Base-by-base conservation (phyloP, 805 yeast genomes). In the Yarrowia sp. region DNA sequence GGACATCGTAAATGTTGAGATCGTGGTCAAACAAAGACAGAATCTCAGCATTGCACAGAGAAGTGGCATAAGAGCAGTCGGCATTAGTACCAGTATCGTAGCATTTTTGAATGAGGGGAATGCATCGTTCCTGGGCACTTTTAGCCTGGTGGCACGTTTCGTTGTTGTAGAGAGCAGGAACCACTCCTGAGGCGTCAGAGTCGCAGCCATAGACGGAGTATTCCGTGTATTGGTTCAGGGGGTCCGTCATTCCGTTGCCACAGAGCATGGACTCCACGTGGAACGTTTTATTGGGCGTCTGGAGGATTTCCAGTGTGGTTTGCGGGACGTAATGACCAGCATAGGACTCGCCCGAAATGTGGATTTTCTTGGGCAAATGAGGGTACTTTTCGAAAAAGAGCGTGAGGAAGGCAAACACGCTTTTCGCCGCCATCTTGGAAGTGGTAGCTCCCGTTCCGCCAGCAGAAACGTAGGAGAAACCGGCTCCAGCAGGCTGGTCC, bases 121-220 rank as follows among this genome's bases (percentile, higher is more conserved):
- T 65, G 41, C 71, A 69, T 32, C 66, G 65, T 3, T 55, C 42
- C 64, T 85, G 78, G 15, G 83, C 78, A 33, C 77, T 79, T 38
- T 77, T 72, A 92, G 90, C 88, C 48, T 79, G 77, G 51, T 84
- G 82, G 79, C 99, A 93, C 71, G 88, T 88, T 64, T 83, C 85
- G 22, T 85, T 86, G n/a, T 81, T 78, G 68, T 89, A 78, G 4
- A 88, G 88, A 67, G 88, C 92, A 65, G 90, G 93, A 15, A 83
- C 78, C 6, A 39, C 64, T 4, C 96, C 96, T 68, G 95, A 95
- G 68, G 82, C 75, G 18, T 51, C 22, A 68, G 83, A 74, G 63
- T 95, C 91, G 76, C 98, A 92, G 8, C 96, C 95, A 97, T 92
- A 91, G 70, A 93, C 95, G 75, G 87, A 84, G 73, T 89, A 90